Base-by-base conservation (phyloP, 2,329 filamentous ascomycete species). In the Tolypocladium pustulatum region DNA sequence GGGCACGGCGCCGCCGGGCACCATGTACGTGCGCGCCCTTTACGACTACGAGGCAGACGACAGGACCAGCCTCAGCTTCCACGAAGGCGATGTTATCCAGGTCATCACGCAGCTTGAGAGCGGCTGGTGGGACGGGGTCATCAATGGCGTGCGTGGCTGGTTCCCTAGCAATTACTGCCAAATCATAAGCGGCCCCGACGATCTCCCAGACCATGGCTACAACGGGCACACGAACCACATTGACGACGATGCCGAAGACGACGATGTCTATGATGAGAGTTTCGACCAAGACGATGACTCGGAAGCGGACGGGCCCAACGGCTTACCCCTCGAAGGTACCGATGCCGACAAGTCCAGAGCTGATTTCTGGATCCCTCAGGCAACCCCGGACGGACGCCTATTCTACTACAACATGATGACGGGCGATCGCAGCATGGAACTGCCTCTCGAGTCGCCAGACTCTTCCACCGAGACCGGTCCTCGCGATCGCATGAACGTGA, bases 361-460 rank as follows among this genome's bases (percentile, higher is more conserved):
- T 53, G 93, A 95, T 64, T 99, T 96, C 71, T 99, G 94, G 94
- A 96, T 99, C 65, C 94, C 94, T 22, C 94, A 99, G 76, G 94
- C 92, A 17, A 99, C 94, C 0, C 85, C 90, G 1, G 92, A 97
- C 71, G 94, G 94, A 57, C 84, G 92, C 59, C 76, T 99, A 30
- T 99, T 95, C 74, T 99, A 97, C 76, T 97, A 96, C 81, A 99
- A 99, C 73, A 97, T 93, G 62, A 86, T 97, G 76, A 99, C 94
- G 0, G 92, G 93, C 58, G 91, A 95, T 68, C 95, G 90, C 69
- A 95, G 90, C 62, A 94, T 92, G 84, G 94, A 99, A 71, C 78
- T 99, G 61, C 94, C 94, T 1, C 80, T 99, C 32, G 94, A 99
- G 71, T 93, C 93, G 20, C 92, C 94, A 1, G 86, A 85, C 1